Percentiles rank a stretch among this genome's conserved stretches.
Conservation (phyloP, 768 basidiomycete genomes). For the Suillus cothurnatus region DNA sequence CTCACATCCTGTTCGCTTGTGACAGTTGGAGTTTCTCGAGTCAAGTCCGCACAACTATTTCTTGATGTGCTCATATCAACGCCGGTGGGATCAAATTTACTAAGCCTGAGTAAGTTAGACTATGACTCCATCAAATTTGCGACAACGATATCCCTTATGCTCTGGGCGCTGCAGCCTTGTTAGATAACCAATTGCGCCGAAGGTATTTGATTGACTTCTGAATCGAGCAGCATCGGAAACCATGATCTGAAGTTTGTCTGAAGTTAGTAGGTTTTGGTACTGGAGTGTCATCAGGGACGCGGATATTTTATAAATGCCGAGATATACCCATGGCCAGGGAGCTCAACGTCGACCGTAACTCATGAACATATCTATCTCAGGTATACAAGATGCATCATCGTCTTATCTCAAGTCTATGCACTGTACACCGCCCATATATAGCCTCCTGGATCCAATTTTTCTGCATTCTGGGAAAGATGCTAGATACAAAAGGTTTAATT, state of each 20-base stretch:
- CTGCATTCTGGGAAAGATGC: not conserved
- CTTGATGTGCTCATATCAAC: not conserved
- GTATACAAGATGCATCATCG: not conserved
- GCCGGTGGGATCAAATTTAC: not conserved
- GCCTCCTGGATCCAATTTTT: not conserved
- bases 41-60: not conserved
- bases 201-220: not conserved
- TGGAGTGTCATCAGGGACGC: not conserved
- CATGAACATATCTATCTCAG: not conserved
- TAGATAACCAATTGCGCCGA: not conserved
- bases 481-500: not conserved
- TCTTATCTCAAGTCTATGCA: not conserved
- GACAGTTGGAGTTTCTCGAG: too few relatives aligned
- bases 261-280: too few relatives aligned
- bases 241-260: not conserved
- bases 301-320: not conserved
- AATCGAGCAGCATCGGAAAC: not conserved
- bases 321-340: not conserved
- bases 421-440: not conserved
- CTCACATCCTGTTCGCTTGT: not conserved
- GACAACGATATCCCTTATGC: not conserved
- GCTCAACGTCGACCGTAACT: not conserved
- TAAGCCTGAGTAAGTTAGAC: not conserved
- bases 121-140: not conserved
- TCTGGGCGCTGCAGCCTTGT: not conserved